Percentiles rank a stretch among this genome's conserved stretches.
These are phyloP conservation scores for Physcomitrium patens DNA, from an alignment of 225 moss, liverwort and hornwort species.

Conservation along the genomic window DNA sequence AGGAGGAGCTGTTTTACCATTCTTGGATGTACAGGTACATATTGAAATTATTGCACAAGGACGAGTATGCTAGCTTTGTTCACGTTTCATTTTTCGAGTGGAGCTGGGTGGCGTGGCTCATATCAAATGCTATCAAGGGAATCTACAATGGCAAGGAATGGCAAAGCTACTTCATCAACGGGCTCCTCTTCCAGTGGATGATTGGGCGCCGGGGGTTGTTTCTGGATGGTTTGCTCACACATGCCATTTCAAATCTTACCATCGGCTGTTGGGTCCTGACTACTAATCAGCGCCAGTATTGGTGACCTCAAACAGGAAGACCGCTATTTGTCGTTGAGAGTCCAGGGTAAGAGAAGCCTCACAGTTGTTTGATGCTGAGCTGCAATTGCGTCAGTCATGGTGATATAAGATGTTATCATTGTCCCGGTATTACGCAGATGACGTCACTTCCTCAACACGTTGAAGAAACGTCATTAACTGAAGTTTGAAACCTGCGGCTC, in stretches of 20 bases:
- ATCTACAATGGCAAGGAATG: conserved; percentile 88
- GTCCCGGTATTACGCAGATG: neutral
- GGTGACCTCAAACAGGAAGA: conserved; percentile 40
- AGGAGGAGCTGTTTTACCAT: conserved; percentile 76
- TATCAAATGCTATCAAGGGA: conserved; percentile 61
- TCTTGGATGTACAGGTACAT: conserved; percentile 78
- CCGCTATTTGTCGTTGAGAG: neutral
- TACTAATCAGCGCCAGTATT: conserved; percentile 80
- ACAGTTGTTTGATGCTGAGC: conserved; percentile 5
- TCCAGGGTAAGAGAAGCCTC: neutral
- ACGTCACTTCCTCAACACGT: neutral
- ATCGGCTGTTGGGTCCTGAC: conserved; percentile 75
- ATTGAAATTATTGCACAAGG: conserved; percentile 29
- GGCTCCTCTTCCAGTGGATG: conserved; percentile 75
- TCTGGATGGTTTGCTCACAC: conserved; percentile 74
- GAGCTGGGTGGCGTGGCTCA: conserved; percentile 76
- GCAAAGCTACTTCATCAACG: conserved; percentile 65
- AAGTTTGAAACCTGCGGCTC: neutral
- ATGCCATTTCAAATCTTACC: conserved; percentile 64
- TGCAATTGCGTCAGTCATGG: neutral
- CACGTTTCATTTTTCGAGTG: conserved; percentile 67
- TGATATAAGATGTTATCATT: conserved; percentile 2
- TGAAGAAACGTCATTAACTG: neutral
- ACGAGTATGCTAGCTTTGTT: conserved; percentile 39
- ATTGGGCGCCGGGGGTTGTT: conserved; percentile 69